Evolutionary conservation across 352 stramenopile genomes (phyloP).

Genomic region (Pythium rhizo-oryzae): DNA sequence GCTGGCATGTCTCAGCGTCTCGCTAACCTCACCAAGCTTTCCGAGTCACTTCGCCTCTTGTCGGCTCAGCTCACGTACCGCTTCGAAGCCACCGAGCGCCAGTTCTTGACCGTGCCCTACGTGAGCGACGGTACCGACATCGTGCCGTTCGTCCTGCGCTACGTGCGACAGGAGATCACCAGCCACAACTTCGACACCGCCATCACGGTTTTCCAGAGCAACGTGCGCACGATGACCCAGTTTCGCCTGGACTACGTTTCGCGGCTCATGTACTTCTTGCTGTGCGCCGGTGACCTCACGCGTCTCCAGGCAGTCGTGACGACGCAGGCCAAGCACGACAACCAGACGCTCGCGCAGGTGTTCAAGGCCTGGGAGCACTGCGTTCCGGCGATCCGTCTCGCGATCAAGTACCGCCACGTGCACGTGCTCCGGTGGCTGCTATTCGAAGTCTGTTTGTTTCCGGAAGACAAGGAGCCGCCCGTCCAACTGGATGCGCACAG

Average conservation of each 20-base stretch:
- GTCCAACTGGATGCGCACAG: neutral
- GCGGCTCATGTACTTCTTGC: neutral
- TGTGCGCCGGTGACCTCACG: neutral
- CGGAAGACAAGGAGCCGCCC: neutral
- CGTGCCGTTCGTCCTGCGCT: neutral
- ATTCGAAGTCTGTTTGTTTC: neutral
- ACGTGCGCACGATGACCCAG: neutral
- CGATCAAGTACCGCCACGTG: neutral
- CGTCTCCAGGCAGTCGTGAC: neutral
- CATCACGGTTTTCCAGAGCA: neutral
- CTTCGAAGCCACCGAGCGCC: neutral
- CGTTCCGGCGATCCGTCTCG: neutral
- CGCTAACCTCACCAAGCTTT: neutral
- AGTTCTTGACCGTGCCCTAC: neutral
- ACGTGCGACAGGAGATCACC: neutral
- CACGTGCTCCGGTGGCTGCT: constrained; percentile 4
- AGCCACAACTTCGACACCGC: neutral
- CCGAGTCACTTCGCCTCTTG: neutral
- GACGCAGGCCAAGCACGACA: neutral
- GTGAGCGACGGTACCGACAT: neutral
- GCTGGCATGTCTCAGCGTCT: neutral
- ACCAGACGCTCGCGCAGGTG: neutral
- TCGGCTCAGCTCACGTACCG: neutral
- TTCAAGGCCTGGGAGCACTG: neutral
- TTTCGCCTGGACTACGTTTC: neutral